These are phyloP conservation scores for Saccharomycopsis hybrid DNA, from an alignment of 1,139 yeast genomes.

Conservation along the genomic window DNA sequence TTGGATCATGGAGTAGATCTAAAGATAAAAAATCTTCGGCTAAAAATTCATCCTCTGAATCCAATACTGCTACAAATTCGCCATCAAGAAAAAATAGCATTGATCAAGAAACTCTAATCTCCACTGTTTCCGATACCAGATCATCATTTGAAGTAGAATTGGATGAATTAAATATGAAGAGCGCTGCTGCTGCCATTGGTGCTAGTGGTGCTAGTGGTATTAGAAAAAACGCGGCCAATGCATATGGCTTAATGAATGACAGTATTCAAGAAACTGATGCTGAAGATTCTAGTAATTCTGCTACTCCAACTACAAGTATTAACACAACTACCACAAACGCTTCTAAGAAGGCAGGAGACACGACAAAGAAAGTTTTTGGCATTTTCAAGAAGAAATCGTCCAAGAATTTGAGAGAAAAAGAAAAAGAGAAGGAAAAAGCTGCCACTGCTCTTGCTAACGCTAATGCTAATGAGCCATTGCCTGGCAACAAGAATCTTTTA, in stretches of 20 bases:
- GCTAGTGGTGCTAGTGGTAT: background rate
- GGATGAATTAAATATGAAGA: background rate
- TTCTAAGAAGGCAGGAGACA: slow-evolving; percentile 6
- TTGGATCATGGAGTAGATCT: slow-evolving; percentile 15
- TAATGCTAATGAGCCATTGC: slow-evolving; percentile 1
- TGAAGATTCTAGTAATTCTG: background rate
- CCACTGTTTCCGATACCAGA: background rate
- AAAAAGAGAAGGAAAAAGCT: background rate
- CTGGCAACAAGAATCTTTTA: background rate
- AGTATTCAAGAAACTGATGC: slow-evolving; percentile 1
- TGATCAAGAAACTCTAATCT: background rate
- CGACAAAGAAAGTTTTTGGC: slow-evolving; percentile 19
- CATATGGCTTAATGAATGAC: background rate
- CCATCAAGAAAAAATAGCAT: slow-evolving; percentile 2
- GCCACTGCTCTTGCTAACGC: background rate
- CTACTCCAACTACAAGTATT: background rate
- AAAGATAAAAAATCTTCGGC: slow-evolving; percentile 8
- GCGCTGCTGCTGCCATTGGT: background rate
- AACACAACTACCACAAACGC: background rate
- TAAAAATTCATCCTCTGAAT: background rate
- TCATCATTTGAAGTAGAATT: background rate
- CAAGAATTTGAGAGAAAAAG: slow-evolving; percentile 11
- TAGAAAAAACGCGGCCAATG: background rate
- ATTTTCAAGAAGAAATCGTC: slow-evolving; percentile 18
- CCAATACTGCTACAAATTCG: background rate